phyloP scores from a whole-genome alignment of 768 basidiomycete genomes.

The Phlegmacium glaucopus region DNA sequence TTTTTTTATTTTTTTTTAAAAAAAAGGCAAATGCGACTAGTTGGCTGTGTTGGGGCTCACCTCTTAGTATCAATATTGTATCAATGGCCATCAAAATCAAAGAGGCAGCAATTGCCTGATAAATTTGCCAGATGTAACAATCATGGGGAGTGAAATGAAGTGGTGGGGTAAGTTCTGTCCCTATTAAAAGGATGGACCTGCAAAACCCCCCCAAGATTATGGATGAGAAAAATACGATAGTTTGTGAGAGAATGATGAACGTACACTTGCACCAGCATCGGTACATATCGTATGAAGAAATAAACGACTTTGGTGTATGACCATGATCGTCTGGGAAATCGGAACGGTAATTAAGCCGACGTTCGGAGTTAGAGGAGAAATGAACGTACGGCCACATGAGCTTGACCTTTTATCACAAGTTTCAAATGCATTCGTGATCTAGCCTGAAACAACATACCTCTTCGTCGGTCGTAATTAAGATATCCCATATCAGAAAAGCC shows the following conservation, averaged over 20 bases:
- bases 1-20: background rate
- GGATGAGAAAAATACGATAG: background rate
- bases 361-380: background rate
- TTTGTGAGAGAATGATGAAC: slow-evolving; percentile 2
- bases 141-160: slow-evolving; percentile 35
- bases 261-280: slow-evolving; percentile 34
- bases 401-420: slow-evolving; percentile 25
- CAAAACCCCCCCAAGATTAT: background rate
- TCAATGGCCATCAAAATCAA: slow-evolving; percentile 30
- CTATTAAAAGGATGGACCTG: slow-evolving; percentile 33
- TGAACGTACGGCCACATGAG: slow-evolving; percentile 39
- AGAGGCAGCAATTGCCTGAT: slow-evolving; percentile 32
- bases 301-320: slow-evolving; percentile 33
- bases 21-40: background rate
- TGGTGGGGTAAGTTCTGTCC: slow-evolving; percentile 30
- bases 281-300: slow-evolving; percentile 36
- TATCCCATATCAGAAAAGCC: slow-evolving; percentile 38
- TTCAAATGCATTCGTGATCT: background rate
- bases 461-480: slow-evolving; percentile 35
- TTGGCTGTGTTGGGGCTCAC: slow-evolving; percentile 15
- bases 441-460: slow-evolving; percentile 26
- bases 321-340: slow-evolving; percentile 19
- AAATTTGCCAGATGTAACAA: slow-evolving; percentile 44
- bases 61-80: slow-evolving; percentile 36
- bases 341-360: too few species aligned